Base-by-base conservation (phyloP, 2,329 filamentous ascomycete species). In the Seiridium unicorne region DNA sequence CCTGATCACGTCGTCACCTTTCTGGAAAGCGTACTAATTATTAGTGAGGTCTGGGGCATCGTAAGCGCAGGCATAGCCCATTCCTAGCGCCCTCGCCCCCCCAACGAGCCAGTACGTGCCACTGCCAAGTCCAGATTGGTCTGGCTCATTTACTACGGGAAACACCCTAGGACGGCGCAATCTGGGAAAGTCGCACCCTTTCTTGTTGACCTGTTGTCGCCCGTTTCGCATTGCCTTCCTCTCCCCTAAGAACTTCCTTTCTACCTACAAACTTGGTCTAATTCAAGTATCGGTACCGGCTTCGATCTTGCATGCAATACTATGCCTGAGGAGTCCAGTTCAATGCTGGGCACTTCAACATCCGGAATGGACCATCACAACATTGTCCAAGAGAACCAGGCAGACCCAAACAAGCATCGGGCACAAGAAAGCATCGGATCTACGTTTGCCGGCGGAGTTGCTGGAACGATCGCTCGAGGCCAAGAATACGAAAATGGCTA, bases 401-500 rank as follows among this genome's bases (percentile, higher is more conserved):
- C 46, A 36, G 59, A 51, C 26, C 55, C 44, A 18, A 60, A 55
- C 38, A 51, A 59, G 13, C 55, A 49, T 4, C 64, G 69, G 40
- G 44, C 65, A 26, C 65, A 74, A 42, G 63, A 66, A 44, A 61
- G 55, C 18, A 60, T 64, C 10, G 65, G 63, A 8, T 61, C 61
- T 38, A 65, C 61, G 18, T 48, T 69, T 32, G 62, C 63, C 46
- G 74, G 77, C 44, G 77, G 74, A 59, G 69, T 79, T 59, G 65
- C 67, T 9, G 61, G 63, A 10, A 31, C 60, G 8, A 51, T 62
- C 18, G 64, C 64, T 26, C 66, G 67, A 48, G 64, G 63, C 36
- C 63, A 66, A 47, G 63, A 71, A 42, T 87, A 84, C 63, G 76
- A 80, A n/a, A 89, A 89, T 67, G 85, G 86, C 47, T 89, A 89